Conservation (phyloP, 495 filamentous ascomycete genomes). For the Hypoxylon cercidicola region DNA sequence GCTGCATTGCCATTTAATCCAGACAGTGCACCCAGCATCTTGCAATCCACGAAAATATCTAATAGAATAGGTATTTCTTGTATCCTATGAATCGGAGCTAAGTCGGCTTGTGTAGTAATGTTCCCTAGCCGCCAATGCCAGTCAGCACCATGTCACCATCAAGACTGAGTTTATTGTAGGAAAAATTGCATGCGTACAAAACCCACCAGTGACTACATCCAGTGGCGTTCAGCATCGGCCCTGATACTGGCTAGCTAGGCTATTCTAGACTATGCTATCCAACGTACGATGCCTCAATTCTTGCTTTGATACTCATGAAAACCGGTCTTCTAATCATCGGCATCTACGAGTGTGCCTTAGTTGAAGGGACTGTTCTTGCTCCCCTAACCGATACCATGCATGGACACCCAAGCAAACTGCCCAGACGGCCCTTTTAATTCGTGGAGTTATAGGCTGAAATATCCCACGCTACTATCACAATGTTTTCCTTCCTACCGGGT, state of each 20-base stretch:
- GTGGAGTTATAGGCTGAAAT: conserved; percentile 8
- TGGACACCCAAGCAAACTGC: neutral
- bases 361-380: neutral
- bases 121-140: conserved; percentile 14
- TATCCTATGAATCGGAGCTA: too few species aligned
- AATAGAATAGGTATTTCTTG: too few species aligned
- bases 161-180: conserved; percentile 5
- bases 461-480: neutral
- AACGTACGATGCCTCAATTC: neutral
- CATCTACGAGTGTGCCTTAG: neutral
- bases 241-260: conserved; percentile 5
- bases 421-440: conserved; percentile 8
- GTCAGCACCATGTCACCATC: neutral
- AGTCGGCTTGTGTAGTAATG: too few species aligned
- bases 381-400: neutral
- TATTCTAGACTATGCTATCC: conserved; percentile 1
- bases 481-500: neutral
- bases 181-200: conserved; percentile 10
- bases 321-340: neutral
- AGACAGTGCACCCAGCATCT: too few species aligned
- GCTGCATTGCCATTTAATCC: neutral
- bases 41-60: too few species aligned
- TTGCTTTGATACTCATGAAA: neutral
- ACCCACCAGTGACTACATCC: neutral
- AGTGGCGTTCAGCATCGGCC: neutral